Evolutionary conservation across 192 early-diverging fungal genomes (phyloP), one percentile per base, ranked within the genome.

Genomic region (Umbelopsis vinacea): DNA sequence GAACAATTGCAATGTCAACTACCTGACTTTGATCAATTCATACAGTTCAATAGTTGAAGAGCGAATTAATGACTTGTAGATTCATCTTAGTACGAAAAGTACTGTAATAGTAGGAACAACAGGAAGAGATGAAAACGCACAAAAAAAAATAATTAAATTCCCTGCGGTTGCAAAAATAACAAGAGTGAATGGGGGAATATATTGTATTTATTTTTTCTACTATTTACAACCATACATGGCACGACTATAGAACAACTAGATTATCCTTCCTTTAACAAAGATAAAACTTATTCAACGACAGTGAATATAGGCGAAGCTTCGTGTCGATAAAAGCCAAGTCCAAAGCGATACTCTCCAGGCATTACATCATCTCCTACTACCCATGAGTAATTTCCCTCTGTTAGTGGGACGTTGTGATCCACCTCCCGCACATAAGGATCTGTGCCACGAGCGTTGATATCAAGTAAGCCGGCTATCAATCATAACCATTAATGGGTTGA

Each of bases 281-380:
- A 15, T 37, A 0, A 15, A 50, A 2, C 14, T 24, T 54, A 54
- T 38, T 22, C 37, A 37, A 45, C 69, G 37, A 70, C 53, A 15
- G 53, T 38, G 24, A 70, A 54, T 46, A 54, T 50, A 23, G 69
- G 35, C 15, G 69, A 70, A 7, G 52, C 53, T 47, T 70, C 69
- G 23, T 70, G 69, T 23, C 33, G 38, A 21, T 54, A 70, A 70
- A 70, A 70, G 37, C 69, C 69, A 53, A 71, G 52, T 22, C 69
- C 69, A 71, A 71, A 55, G 38, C 53, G 69, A 24, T 71, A 71
- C 9, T 45, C 38, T 40, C 69, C 69, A 53, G 69, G 35, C 37
- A 33, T 24, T 43, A 71, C 69, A 45, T 71, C 52, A 43, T 71
- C 52, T 54, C 23, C 48, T 15, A 71, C 53, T 23, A 40, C 22